phyloP scores from a whole-genome alignment of 257 asterid genomes.

The Nicotiana tomentosiformis region DNA sequence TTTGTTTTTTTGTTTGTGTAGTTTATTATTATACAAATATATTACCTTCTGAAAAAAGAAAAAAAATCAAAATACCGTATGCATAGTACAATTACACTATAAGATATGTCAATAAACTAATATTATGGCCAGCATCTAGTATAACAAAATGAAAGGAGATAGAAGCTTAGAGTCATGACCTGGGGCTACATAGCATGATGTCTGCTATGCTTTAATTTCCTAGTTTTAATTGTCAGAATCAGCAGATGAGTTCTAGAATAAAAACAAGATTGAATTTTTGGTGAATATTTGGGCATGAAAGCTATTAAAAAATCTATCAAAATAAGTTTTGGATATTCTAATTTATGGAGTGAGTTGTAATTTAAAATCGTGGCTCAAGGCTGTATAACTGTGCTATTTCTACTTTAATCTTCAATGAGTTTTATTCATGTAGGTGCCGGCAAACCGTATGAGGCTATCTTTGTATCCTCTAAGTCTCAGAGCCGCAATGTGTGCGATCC shows the following conservation, averaged over 20 bases:
- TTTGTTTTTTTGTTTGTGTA: too few relatives aligned
- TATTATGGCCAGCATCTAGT: too few relatives aligned
- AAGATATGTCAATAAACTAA: background rate
- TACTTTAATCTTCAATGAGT: background rate
- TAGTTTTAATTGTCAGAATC: background rate
- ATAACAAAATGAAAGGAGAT: background rate
- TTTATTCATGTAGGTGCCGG: slow-evolving; percentile 51
- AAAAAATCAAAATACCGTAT: background rate
- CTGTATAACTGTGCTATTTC: background rate
- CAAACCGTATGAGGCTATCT: slow-evolving; percentile 83
- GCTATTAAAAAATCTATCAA: background rate
- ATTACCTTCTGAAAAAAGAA: too few relatives aligned
- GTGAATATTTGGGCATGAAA: background rate
- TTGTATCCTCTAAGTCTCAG: slow-evolving; percentile 66
- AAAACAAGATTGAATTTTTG: background rate
- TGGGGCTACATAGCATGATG: background rate
- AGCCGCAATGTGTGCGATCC: slow-evolving; percentile 50
- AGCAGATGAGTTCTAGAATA: background rate
- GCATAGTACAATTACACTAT: background rate
- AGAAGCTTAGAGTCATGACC: background rate
- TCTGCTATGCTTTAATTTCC: background rate
- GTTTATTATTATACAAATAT: too few relatives aligned
- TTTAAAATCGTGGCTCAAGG: background rate
- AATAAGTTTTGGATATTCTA: background rate
- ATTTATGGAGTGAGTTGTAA: background rate